Evolutionary conservation across 768 basidiomycete genomes (phyloP).

Genomic region (Hypholoma sublateritium): DNA sequence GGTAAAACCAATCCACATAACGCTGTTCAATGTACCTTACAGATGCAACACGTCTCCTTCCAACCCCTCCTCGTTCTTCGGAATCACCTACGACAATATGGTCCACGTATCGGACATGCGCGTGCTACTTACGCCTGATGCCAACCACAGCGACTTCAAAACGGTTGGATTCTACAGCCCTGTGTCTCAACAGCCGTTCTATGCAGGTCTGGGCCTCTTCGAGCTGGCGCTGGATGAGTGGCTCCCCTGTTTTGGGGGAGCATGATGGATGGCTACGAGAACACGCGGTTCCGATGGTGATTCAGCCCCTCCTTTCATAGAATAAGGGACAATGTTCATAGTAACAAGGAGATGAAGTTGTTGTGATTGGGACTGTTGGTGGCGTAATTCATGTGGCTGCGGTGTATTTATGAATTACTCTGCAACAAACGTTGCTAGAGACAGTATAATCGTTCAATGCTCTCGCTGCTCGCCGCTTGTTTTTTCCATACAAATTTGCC

Average conservation of each 20-base stretch:
- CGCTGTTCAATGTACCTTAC: background rate
- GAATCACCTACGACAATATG: conserved; percentile 45
- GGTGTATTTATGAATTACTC: no score
- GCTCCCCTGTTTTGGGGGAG: conserved; percentile 40
- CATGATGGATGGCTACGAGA: no score
- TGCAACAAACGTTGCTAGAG: no score
- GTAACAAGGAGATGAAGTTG: no score
- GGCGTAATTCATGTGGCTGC: no score
- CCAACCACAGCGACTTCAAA: conserved; percentile 47
- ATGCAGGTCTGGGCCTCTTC: conserved; percentile 45
- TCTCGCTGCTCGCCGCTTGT: no score
- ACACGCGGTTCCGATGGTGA: no score
- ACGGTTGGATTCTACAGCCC: conserved; percentile 53
- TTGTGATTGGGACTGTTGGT: no score
- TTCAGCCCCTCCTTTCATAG: no score
- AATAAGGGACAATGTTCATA: no score
- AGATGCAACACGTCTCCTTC: conserved; percentile 39
- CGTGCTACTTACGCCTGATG: conserved; percentile 43
- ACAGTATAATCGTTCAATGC: no score
- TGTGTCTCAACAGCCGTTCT: conserved; percentile 44
- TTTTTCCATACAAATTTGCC: no score
- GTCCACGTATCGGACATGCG: conserved; percentile 52
- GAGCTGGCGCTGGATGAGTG: conserved; percentile 47
- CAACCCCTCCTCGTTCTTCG: conserved; percentile 38
- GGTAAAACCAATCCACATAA: background rate